Evolutionary conservation across 164 flowering plant genomes (phyloP).

Genomic region (Vitis riparia): DNA sequence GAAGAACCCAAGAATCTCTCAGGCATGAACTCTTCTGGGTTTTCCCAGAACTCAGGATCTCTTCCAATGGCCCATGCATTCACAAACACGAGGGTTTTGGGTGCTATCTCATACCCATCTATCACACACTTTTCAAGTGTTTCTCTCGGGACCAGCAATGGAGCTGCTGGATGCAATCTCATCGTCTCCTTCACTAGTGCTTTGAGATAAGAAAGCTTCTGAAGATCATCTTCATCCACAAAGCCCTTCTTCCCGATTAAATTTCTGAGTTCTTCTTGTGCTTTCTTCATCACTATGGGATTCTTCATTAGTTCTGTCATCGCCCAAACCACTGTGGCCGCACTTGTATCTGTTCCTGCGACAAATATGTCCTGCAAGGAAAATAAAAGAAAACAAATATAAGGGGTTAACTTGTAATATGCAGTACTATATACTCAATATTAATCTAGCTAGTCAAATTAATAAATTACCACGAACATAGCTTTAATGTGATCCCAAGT

Average conservation of each 20-base stretch:
- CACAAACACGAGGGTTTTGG: conserved; percentile 30
- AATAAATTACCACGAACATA: background rate
- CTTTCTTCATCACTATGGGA: conserved; percentile 18
- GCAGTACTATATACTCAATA: too few species aligned
- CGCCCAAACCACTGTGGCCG: conserved; percentile 34
- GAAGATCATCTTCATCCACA: conserved; percentile 22
- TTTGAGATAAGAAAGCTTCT: conserved; percentile 23
- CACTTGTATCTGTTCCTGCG: conserved; percentile 33
- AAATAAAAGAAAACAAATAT: background rate
- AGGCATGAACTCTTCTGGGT: conserved; percentile 29
- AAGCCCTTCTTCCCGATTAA: conserved; percentile 1
- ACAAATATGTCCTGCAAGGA: conserved; percentile 27
- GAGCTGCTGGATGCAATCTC: conserved; percentile 29
- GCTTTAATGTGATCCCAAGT: conserved; percentile 29
- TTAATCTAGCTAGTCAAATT: too few species aligned
- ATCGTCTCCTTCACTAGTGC: conserved; percentile 37
- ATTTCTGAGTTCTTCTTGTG: conserved; percentile 23
- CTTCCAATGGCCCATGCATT: conserved; percentile 39
- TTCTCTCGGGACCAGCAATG: conserved; percentile 26
- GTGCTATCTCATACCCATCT: conserved; percentile 26
- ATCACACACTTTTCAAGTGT: conserved; percentile 18
- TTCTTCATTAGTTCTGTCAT: conserved; percentile 7
- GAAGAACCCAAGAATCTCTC: conserved; percentile 28
- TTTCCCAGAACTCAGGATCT: conserved; percentile 37
- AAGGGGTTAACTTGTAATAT: too few species aligned